These are phyloP conservation scores for Fusarium mexicanum DNA, from an alignment of 2,329 filamentous ascomycete genomes.

Conservation along the genomic window DNA sequence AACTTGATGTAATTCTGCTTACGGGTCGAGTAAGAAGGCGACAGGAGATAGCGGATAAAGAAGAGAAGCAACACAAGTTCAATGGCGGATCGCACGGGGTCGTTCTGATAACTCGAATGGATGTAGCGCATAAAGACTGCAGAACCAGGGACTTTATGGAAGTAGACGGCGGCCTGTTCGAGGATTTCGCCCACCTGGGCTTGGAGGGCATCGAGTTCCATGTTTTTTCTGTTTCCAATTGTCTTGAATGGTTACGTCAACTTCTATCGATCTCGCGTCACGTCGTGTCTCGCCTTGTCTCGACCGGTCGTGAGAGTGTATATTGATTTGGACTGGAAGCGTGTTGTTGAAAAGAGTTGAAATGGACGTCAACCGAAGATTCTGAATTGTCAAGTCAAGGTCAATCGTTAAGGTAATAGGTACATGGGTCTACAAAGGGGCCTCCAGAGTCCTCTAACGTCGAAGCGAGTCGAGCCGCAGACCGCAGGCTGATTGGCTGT, in stretches of 20 bases:
- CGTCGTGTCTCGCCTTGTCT: not conserved
- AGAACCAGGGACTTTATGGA: conserved; percentile 93
- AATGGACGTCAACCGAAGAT: not conserved
- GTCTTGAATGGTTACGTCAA: not conserved
- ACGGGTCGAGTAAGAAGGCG: conserved; percentile 90
- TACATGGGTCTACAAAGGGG: conserved; percentile 25
- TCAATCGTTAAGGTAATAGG: not conserved
- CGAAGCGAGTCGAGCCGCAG: not conserved
- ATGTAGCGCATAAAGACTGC: conserved; percentile 95
- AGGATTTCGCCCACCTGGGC: conserved; percentile 59
- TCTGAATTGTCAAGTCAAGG: conserved; percentile 5
- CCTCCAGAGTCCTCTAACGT: conserved; percentile 14
- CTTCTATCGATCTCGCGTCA: not conserved
- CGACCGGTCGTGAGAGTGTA: not conserved
- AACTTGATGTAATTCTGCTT: conserved; percentile 91
- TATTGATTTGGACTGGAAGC: not conserved
- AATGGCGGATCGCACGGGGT: conserved; percentile 91
- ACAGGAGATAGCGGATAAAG: conserved; percentile 90
- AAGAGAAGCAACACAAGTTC: conserved; percentile 95
- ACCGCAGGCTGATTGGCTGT: conserved; percentile 15
- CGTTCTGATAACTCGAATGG: conserved; percentile 96
- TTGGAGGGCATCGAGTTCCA: conserved; percentile 73
- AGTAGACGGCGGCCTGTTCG: conserved; percentile 67
- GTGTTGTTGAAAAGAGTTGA: not conserved
- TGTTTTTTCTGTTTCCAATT: conserved; percentile 42